These are phyloP conservation scores for Alternaria sp. DNA, from an alignment of 2,329 filamentous ascomycete genomes.

Conservation along the genomic window DNA sequence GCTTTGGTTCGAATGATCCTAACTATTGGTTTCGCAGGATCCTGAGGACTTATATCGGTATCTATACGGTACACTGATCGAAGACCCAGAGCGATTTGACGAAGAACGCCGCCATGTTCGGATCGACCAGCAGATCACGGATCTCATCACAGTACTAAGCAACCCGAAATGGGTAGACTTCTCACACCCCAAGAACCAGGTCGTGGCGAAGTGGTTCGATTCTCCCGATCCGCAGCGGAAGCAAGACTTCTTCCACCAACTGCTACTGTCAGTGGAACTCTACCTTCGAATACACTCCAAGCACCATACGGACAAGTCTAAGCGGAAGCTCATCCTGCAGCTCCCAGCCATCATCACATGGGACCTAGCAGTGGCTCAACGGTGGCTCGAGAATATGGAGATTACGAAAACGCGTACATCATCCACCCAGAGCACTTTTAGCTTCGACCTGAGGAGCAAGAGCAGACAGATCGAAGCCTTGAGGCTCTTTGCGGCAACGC, in stretches of 20 bases:
- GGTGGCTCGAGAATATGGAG: slow-evolving; percentile 74
- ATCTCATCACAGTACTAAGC: slow-evolving; percentile 72
- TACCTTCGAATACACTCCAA: slow-evolving; percentile 71
- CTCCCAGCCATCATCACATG: slow-evolving; percentile 75
- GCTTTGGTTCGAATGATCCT: slow-evolving; percentile 29
- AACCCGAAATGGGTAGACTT: slow-evolving; percentile 78
- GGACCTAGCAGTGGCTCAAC: slow-evolving; percentile 74
- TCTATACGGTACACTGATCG: slow-evolving; percentile 72
- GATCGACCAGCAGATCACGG: slow-evolving; percentile 74
- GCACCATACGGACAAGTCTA: slow-evolving; percentile 67
- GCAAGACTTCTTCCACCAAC: slow-evolving; percentile 74
- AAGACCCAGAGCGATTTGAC: slow-evolving; percentile 68
- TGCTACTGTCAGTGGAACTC: slow-evolving; percentile 75
- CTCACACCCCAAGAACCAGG: slow-evolving; percentile 71
- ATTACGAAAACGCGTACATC: slow-evolving; percentile 65
- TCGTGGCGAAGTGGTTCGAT: slow-evolving; percentile 74
- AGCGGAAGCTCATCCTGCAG: slow-evolving; percentile 67
- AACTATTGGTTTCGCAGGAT: slow-evolving; percentile 46
- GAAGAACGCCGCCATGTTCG: slow-evolving; percentile 61
- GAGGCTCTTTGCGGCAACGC: slow-evolving; percentile 70
- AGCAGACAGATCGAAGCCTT: slow-evolving; percentile 72
- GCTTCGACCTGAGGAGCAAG: slow-evolving; percentile 69
- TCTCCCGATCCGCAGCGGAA: slow-evolving; percentile 64
- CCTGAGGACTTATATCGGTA: slow-evolving; percentile 57
- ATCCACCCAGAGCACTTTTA: slow-evolving; percentile 54